These are phyloP conservation scores for Colletotrichum liriopes DNA, from an alignment of 2,329 filamentous ascomycete species.

Conservation along the genomic window DNA sequence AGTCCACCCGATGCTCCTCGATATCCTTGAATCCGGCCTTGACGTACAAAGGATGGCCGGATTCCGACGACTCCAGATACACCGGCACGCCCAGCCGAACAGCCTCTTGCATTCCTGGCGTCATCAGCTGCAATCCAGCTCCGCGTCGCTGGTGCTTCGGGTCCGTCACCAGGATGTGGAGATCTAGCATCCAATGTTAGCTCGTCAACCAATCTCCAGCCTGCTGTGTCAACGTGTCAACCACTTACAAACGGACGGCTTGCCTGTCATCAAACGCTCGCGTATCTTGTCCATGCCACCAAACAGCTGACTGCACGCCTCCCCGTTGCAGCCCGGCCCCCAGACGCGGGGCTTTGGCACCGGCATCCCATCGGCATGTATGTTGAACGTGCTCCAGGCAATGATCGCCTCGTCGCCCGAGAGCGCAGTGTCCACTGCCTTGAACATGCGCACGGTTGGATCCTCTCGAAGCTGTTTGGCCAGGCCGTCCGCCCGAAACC, in stretches of 20 bases:
- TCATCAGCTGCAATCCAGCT: conserved; percentile 53
- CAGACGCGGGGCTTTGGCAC: conserved; percentile 46
- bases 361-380: conserved; percentile 50
- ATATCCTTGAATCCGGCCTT: conserved; percentile 55
- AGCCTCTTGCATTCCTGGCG: conserved; percentile 54
- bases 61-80: conserved; percentile 55
- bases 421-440: conserved; percentile 42
- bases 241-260: conserved; percentile 55
- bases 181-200: conserved; percentile 47
- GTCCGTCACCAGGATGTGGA: conserved; percentile 57
- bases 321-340: conserved; percentile 51
- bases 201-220: neutral
- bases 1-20: conserved; percentile 37
- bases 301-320: conserved; percentile 53
- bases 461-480: conserved; percentile 42
- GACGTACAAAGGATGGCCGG: conserved; percentile 53
- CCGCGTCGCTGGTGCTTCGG: conserved; percentile 56
- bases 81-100: conserved; percentile 54
- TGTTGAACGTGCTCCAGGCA: conserved; percentile 56
- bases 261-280: conserved; percentile 50
- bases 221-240: neutral
- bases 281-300: conserved; percentile 51
- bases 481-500: conserved; percentile 46
- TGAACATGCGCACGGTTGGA: conserved; percentile 33
- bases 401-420: conserved; percentile 49